phyloP scores from a whole-genome alignment of 768 basidiomycete genomes.

The Xerocomellus intermedius region DNA sequence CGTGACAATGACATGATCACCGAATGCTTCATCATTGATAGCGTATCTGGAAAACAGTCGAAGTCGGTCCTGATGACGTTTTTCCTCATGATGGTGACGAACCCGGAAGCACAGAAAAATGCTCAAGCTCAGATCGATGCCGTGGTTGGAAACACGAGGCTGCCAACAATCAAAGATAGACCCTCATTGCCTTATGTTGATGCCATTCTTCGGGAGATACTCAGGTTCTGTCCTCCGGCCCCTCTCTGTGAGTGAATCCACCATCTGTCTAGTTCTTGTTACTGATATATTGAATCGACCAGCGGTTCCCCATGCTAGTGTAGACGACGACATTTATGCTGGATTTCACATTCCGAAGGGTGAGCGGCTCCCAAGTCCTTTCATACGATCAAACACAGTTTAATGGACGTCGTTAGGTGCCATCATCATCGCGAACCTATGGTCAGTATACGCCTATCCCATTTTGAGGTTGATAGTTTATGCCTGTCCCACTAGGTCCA shows the following conservation, averaged over 20 bases:
- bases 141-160: slow-evolving; percentile 2
- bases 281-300: neutral
- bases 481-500: slow-evolving; percentile 1
- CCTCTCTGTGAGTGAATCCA: slow-evolving; percentile 5
- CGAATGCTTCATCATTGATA: neutral
- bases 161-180: slow-evolving; percentile 10
- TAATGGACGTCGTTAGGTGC: neutral
- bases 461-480: no score
- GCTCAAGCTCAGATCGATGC: slow-evolving; percentile 13
- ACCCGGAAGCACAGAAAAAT: slow-evolving; percentile 8
- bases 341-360: slow-evolving; percentile 13
- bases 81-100: slow-evolving; percentile 10
- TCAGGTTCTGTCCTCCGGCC: neutral
- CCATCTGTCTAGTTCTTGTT: neutral
- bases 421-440: slow-evolving; percentile 3
- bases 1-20: neutral
- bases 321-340: slow-evolving; percentile 6
- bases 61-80: slow-evolving; percentile 1
- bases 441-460: neutral
- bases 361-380: neutral
- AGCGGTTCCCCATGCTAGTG: slow-evolving; percentile 3
- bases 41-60: neutral
- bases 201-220: slow-evolving; percentile 4
- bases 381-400: neutral
- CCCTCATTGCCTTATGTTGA: slow-evolving; percentile 4